Base-by-base conservation (phyloP, 1,139 yeast genomes). In the Yamadazyma trypodendri region DNA sequence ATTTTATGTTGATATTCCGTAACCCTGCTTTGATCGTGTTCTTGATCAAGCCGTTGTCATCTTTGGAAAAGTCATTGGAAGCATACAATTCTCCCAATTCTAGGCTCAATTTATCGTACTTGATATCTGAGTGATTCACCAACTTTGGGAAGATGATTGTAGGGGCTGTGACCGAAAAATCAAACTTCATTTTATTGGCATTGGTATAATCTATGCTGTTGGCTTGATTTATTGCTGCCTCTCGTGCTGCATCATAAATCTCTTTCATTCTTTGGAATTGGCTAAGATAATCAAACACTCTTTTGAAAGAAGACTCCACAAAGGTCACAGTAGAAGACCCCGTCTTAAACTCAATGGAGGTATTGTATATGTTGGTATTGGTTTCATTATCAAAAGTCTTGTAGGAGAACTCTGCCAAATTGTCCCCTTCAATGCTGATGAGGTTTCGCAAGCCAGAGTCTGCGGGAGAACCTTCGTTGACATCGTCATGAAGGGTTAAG, bases 251-350 rank as follows among this genome's bases (percentile, higher is more conserved):
- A 52, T 92, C 98, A 57, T 84, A 92, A 12, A 90, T 71, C 2
- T 80, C 79, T 58, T 92, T 92, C 96, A 92, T 88, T 49, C 77
- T 77, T 43, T 81, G 84, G 54, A 94, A 86, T 50, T 85, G 85
- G 47, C 78, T 78, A 51, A 88, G 64, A 52, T 81, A 90, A 23
- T 75, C 71, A 30, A 84, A 56, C 9, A 92, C 75, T 46, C 82
- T 76, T 31, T 81, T 72, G 48, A 88, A 72, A 0, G 97, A 85
- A 44, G 81, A 84, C 52, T 90, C 96, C 16, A 88, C 79, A 54
- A 89, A 86, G 55, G 82, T 85, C 6, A 90, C 61, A 35, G 75
- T 76, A 48, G 88, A 65, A 0, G 96, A 79, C 0, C 95, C 95
- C 0, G 94, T 79, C 21, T 79, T 75, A 57, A 89, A 79, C 35